These are phyloP conservation scores for Gnomoniopsis sp. DNA, from an alignment of 2,329 filamentous ascomycete species.

Conservation along the genomic window DNA sequence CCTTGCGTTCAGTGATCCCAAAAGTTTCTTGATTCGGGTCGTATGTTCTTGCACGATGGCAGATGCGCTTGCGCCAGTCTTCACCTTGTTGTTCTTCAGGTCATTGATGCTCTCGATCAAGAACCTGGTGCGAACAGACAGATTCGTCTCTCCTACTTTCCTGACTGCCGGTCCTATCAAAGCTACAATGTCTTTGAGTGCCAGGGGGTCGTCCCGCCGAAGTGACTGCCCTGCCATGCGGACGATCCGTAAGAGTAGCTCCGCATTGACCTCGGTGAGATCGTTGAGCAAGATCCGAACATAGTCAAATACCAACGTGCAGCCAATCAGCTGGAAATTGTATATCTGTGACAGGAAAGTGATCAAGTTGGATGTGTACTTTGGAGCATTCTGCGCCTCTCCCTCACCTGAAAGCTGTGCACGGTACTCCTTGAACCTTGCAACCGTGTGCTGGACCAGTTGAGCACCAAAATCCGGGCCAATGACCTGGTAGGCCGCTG, in stretches of 20 bases:
- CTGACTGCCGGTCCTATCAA: conserved; percentile 71
- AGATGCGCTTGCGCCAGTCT: conserved; percentile 68
- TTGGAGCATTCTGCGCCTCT: conserved; percentile 35
- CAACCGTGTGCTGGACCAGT: conserved; percentile 73
- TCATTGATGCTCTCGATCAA: conserved; percentile 97
- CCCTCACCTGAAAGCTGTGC: conserved; percentile 33
- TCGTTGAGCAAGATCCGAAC: conserved; percentile 72
- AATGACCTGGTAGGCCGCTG: conserved; percentile 81
- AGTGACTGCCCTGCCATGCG: conserved; percentile 78
- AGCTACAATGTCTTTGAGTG: conserved; percentile 84
- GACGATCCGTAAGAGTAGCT: conserved; percentile 80
- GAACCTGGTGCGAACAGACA: conserved; percentile 88
- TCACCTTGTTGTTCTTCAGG: conserved; percentile 89
- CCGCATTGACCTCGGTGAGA: conserved; percentile 82
- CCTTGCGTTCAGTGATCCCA: conserved; percentile 70
- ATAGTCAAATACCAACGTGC: conserved; percentile 85
- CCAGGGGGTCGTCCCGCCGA: conserved; percentile 81
- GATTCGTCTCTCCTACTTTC: conserved; percentile 62
- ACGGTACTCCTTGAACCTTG: conserved; percentile 69
- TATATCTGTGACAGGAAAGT: conserved; percentile 84
- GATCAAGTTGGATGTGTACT: conserved; percentile 72
- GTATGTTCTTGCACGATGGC: conserved; percentile 76
- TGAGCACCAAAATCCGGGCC: conserved; percentile 89
- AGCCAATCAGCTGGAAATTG: conserved; percentile 83
- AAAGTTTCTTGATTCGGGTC: conserved; percentile 80